These are phyloP conservation scores for Epichloe sibirici DNA, from an alignment of 2,329 filamentous ascomycete genomes.

Conservation along the genomic window DNA sequence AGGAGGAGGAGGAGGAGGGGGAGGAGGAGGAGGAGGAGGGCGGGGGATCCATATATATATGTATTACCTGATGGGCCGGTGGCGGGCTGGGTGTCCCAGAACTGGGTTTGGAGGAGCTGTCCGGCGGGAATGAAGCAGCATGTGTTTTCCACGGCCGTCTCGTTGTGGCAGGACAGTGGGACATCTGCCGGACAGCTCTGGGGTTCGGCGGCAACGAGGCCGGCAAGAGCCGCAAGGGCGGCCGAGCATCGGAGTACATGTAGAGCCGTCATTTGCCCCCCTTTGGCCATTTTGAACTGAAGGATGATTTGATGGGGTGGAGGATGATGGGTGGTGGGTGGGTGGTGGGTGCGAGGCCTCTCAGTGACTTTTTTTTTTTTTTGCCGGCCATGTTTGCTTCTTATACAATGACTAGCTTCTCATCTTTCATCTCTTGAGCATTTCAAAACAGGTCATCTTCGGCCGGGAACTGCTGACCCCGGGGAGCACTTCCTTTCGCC, in stretches of 20 bases:
- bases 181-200: slow-evolving; percentile 18
- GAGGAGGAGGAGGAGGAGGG: too few relatives aligned
- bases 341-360: slow-evolving; percentile 4
- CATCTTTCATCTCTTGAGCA: too few relatives aligned
- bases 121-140: slow-evolving; percentile 66
- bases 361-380: neutral
- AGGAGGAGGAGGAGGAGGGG: too few relatives aligned
- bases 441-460: too few relatives aligned
- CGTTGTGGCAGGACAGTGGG: slow-evolving; percentile 52
- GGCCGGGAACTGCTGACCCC: neutral
- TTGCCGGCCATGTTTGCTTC: neutral
- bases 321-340: too few relatives aligned
- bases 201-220: slow-evolving; percentile 2
- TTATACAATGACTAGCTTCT: neutral
- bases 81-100: slow-evolving; percentile 58
- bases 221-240: slow-evolving; percentile 9
- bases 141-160: slow-evolving; percentile 43
- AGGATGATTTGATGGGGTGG: too few relatives aligned
- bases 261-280: too few relatives aligned
- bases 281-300: too few relatives aligned
- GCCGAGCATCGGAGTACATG: slow-evolving; percentile 4
- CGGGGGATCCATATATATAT: neutral
- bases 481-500: neutral
- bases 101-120: slow-evolving; percentile 60
- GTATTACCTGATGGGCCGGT: slow-evolving; percentile 40